These are phyloP conservation scores for Bipolaris sorokiniana DNA, from an alignment of 2,329 filamentous ascomycete genomes.

Conservation along the genomic window DNA sequence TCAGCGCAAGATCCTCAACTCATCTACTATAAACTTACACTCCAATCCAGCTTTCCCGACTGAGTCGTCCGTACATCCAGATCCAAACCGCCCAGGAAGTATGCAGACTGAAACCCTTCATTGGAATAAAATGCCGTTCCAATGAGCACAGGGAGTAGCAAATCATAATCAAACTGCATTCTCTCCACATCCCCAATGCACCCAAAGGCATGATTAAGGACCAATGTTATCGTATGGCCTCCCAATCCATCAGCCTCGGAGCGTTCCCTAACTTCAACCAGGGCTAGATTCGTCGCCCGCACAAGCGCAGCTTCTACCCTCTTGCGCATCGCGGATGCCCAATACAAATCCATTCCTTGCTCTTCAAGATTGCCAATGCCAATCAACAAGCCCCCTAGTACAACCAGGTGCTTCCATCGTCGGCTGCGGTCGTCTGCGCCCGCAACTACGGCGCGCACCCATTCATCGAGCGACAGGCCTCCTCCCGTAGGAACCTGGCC, in stretches of 20 bases:
- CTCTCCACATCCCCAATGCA: slow-evolving; percentile 68
- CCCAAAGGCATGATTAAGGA: slow-evolving; percentile 78
- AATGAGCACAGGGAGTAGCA: slow-evolving; percentile 71
- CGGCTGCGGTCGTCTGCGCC: slow-evolving; percentile 67
- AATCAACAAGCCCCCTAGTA: slow-evolving; percentile 78
- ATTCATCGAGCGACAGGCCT: slow-evolving; percentile 61
- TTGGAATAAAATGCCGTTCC: slow-evolving; percentile 70
- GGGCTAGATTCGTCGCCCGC: slow-evolving; percentile 75
- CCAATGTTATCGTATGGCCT: slow-evolving; percentile 65
- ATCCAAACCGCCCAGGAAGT: slow-evolving; percentile 74
- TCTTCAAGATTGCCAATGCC: slow-evolving; percentile 64
- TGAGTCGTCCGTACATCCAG: slow-evolving; percentile 65
- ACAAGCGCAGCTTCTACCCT: slow-evolving; percentile 77
- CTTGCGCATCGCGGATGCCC: slow-evolving; percentile 66
- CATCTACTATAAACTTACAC: slow-evolving; percentile 32
- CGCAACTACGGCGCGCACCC: slow-evolving; percentile 64
- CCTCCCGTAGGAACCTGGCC: slow-evolving; percentile 48
- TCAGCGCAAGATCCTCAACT: slow-evolving; percentile 6
- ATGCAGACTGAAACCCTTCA: slow-evolving; percentile 77
- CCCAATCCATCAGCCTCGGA: slow-evolving; percentile 58
- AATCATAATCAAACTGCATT: slow-evolving; percentile 67
- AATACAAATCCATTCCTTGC: slow-evolving; percentile 62
- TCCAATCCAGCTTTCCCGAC: slow-evolving; percentile 68
- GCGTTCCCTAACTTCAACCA: slow-evolving; percentile 62
- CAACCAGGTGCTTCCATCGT: slow-evolving; percentile 83